Percentiles rank a stretch among this genome's conserved stretches.
These are phyloP conservation scores for Xylaria acuta DNA, from an alignment of 495 filamentous ascomycete species.

Conservation along the genomic window DNA sequence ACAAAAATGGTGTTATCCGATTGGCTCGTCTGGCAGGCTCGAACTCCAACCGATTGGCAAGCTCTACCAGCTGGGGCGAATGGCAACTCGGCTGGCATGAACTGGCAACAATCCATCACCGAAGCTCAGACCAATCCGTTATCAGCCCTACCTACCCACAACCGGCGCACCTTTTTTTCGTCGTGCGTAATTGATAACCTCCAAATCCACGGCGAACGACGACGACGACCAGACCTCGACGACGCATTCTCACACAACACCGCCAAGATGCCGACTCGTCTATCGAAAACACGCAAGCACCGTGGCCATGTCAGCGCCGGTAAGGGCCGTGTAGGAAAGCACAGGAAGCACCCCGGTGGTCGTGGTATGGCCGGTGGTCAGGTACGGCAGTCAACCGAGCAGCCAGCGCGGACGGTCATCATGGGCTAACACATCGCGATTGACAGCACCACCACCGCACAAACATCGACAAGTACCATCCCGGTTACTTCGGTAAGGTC, in stretches of 20 bases:
- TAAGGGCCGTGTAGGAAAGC: conserved; percentile 92
- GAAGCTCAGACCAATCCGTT: conserved; percentile 18
- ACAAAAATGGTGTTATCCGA: conserved; percentile 15
- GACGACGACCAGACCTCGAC: conserved; percentile 29
- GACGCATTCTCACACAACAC: conserved; percentile 26
- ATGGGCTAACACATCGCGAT: conserved; percentile 12
- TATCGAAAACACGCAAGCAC: conserved; percentile 84
- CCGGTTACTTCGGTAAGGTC: conserved; percentile 92
- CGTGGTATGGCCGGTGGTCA: conserved; percentile 62
- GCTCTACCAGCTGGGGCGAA: neutral
- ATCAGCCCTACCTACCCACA: conserved; percentile 31
- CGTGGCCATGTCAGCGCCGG: conserved; percentile 95
- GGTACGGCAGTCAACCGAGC: conserved; percentile 19
- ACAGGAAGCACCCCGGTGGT: conserved; percentile 94
- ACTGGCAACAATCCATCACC: neutral
- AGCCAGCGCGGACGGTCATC: neutral
- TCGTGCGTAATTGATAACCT: conserved; percentile 29
- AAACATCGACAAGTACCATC: conserved; percentile 78
- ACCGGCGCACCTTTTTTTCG: conserved; percentile 25
- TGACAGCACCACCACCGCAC: conserved; percentile 94
- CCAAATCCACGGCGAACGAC: conserved; percentile 25
- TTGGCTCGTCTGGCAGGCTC: neutral
- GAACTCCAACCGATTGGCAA: neutral
- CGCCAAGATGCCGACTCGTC: conserved; percentile 79
- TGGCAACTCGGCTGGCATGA: neutral